Evolutionary conservation across 352 stramenopile genomes (phyloP).

Genomic region (Salisapilia sapeloensis): DNA sequence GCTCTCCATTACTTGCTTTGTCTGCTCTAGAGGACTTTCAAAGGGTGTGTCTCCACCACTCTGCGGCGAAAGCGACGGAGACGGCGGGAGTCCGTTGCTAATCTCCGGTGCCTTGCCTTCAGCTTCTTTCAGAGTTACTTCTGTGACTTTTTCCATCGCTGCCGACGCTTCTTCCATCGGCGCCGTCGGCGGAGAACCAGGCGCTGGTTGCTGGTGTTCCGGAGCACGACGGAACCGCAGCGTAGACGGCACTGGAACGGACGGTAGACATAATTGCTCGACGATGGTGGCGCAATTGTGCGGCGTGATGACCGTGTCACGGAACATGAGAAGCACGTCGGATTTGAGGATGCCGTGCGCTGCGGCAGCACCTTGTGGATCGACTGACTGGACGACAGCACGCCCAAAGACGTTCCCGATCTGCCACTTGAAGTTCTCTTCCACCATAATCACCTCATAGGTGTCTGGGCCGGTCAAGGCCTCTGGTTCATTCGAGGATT

Average conservation of each 20-base stretch:
- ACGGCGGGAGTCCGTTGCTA: no score
- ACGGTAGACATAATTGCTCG: constrained; percentile 45
- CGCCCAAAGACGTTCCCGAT: constrained; percentile 75
- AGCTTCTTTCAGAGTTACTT: no score
- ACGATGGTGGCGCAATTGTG: constrained; percentile 61
- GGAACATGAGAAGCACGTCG: constrained; percentile 63
- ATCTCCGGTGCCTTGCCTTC: no score
- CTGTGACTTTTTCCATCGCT: constrained; percentile 1
- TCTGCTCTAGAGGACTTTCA: no score
- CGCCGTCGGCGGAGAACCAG: neutral
- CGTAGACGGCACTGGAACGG: constrained; percentile 38
- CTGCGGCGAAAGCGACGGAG: no score
- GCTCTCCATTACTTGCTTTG: no score
- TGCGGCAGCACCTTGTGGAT: constrained; percentile 36
- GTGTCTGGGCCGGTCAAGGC: constrained; percentile 36
- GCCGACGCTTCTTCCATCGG: constrained; percentile 1
- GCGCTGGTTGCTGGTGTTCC: constrained; percentile 15
- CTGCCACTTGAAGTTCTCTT: constrained; percentile 60
- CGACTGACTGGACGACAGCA: constrained; percentile 63
- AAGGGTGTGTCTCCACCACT: no score
- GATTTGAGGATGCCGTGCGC: constrained; percentile 68
- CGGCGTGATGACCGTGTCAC: constrained; percentile 52
- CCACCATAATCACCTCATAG: constrained; percentile 70
- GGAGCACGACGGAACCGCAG: constrained; percentile 56
- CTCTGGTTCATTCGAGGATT: no score